These are phyloP conservation scores for Beverwykella pulmonaria DNA, from an alignment of 495 filamentous ascomycete genomes.

Conservation along the genomic window DNA sequence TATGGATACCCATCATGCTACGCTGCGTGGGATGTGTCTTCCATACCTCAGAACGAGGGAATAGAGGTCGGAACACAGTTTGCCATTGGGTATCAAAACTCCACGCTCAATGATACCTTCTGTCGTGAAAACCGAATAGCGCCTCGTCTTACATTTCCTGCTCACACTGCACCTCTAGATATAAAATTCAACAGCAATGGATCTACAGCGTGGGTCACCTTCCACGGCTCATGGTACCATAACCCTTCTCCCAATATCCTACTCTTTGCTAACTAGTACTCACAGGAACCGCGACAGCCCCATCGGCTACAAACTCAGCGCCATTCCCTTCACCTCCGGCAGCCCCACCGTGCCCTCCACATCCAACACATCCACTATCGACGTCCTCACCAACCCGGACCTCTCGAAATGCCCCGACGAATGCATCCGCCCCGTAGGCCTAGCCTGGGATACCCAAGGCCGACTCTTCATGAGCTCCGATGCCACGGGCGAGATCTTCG, in stretches of 20 bases:
- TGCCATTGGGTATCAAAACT: conserved; percentile 44
- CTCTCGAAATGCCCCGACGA: conserved; percentile 43
- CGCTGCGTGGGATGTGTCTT: conserved; percentile 60
- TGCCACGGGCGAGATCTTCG: conserved; percentile 53
- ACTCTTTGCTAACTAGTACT: background rate
- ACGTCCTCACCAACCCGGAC: conserved; percentile 53
- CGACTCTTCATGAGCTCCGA: conserved; percentile 56
- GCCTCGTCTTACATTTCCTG: conserved; percentile 44
- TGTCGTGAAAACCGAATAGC: conserved; percentile 38
- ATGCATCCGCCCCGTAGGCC: conserved; percentile 57
- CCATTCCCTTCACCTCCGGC: conserved; percentile 52
- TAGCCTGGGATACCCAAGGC: conserved; percentile 53
- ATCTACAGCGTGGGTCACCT: conserved; percentile 48
- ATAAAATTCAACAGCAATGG: conserved; percentile 46
- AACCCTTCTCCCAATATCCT: background rate
- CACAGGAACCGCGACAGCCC: conserved; percentile 50
- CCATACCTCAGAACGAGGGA: conserved; percentile 52
- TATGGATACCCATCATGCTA: conserved; percentile 74
- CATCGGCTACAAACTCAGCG: conserved; percentile 54
- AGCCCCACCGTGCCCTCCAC: conserved; percentile 48
- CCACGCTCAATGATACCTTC: conserved; percentile 43
- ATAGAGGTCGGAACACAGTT: conserved; percentile 58
- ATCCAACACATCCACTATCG: conserved; percentile 49
- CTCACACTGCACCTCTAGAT: conserved; percentile 48
- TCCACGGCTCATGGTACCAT: conserved; percentile 49